A percentile compares a stretch with the other conserved stretches of the same genome.
phyloP scores from a whole-genome alignment of 1,139 yeast species.

The Sugiyamaella grinbergsii region DNA sequence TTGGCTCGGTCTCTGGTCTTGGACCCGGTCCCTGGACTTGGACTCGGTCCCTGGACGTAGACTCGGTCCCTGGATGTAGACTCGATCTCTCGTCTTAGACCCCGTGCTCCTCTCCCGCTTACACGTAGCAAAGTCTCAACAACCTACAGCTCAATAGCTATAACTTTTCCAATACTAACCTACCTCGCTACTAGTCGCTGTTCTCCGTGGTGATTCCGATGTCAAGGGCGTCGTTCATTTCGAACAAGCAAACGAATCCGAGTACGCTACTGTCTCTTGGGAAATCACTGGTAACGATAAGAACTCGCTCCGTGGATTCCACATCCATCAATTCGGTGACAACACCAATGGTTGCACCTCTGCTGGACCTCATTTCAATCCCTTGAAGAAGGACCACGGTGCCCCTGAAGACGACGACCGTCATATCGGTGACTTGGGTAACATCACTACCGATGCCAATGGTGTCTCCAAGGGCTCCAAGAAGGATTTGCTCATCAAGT shows the following conservation, averaged over 20 bases:
- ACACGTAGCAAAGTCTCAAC: no score
- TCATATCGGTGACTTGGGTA: constrained; percentile 98
- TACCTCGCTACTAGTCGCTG: constrained; percentile 70
- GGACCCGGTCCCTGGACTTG: no score
- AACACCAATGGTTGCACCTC: constrained; percentile 98
- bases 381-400: constrained; percentile 88
- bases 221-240: constrained; percentile 85
- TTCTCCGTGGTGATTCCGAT: constrained; percentile 89
- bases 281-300: constrained; percentile 86
- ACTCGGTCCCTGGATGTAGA: no score
- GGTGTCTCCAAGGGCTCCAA: constrained; percentile 91
- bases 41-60: no score
- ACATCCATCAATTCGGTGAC: constrained; percentile 96
- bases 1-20: no score
- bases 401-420: constrained; percentile 87
- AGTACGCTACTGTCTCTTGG: constrained; percentile 83
- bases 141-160: no score
- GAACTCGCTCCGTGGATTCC: constrained; percentile 93
- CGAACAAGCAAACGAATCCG: constrained; percentile 76
- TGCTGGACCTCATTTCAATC: constrained; percentile 99
- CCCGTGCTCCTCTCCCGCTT: no score
- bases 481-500: constrained; percentile 73
- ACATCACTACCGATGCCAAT: constrained; percentile 77
- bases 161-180: constrained; percentile 14
- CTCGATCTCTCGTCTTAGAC: no score